Percentiles rank a stretch among this genome's conserved stretches.
Conservation (phyloP, 306 rosid species). For the Quercus engelmannii region DNA sequence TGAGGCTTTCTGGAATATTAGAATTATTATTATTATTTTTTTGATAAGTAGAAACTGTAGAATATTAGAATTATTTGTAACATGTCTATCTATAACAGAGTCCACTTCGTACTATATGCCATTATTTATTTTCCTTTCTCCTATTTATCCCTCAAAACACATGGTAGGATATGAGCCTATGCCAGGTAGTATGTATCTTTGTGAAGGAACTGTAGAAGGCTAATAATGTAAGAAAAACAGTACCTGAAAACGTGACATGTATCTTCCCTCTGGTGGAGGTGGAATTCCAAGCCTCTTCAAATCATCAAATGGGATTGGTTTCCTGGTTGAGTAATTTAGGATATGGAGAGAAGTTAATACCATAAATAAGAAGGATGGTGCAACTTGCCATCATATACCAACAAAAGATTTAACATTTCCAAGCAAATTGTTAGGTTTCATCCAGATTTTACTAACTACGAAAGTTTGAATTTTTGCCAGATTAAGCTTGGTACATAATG, state of each 20-base stretch:
- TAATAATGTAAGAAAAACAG: conserved; percentile 6
- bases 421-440: background rate
- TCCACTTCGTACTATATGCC: background rate
- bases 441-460: background rate
- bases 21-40: background rate
- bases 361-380: background rate
- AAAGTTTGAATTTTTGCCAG: background rate
- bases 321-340: conserved; percentile 36
- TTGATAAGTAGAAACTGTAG: background rate
- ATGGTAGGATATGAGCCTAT: background rate
- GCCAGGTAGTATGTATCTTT: background rate
- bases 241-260: conserved; percentile 83
- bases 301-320: conserved; percentile 71
- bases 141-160: background rate
- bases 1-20: background rate
- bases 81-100: background rate
- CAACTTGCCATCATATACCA: background rate
- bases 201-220: background rate
- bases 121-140: background rate
- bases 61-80: background rate
- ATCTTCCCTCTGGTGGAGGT: conserved; percentile 90
- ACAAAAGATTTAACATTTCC: background rate
- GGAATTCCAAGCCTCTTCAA: conserved; percentile 82
- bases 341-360: conserved; percentile 8
- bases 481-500: background rate